Conservation (phyloP, 2,329 filamentous ascomycete genomes). For the Berkeleyomyces basicola region DNA sequence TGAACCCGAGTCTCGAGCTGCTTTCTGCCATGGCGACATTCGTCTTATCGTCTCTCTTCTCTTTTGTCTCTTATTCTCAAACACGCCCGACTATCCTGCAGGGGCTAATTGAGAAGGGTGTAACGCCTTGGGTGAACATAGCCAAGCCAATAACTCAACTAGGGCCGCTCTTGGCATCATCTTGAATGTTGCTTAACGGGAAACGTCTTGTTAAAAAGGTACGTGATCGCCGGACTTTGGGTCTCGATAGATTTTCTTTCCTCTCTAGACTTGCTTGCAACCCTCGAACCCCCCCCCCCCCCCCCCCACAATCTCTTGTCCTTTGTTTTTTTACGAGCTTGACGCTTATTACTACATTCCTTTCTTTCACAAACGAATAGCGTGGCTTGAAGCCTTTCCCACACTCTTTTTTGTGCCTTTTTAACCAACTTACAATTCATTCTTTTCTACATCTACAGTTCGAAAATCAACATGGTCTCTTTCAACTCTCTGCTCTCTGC, state of each 20-base stretch:
- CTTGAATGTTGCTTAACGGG: neutral
- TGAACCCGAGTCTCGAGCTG: too few relatives aligned
- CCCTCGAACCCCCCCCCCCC: neutral
- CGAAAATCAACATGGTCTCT: neutral
- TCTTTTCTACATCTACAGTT: neutral
- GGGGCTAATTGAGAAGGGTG: neutral
- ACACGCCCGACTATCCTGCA: neutral
- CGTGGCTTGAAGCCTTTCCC: neutral
- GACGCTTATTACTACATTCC: neutral
- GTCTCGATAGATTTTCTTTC: neutral
- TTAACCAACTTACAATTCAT: neutral
- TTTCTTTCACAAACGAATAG: neutral
- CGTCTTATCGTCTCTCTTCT: neutral
- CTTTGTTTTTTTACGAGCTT: neutral
- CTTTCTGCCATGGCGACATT: neutral
- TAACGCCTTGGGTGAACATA: neutral
- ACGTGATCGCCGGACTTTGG: neutral
- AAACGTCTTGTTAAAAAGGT: neutral
- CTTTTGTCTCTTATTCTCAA: neutral
- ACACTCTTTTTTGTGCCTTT: neutral
- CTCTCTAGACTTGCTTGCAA: neutral
- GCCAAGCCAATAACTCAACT: neutral
- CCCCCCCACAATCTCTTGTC: neutral
- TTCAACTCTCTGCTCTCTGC: slow-evolving; percentile 12
- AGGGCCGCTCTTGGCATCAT: neutral